Evolutionary conservation across 371 early-diverging fungal genomes (phyloP), one percentile per base, ranked within the genome.

Genomic region (Syncephalastrum contaminatum): DNA sequence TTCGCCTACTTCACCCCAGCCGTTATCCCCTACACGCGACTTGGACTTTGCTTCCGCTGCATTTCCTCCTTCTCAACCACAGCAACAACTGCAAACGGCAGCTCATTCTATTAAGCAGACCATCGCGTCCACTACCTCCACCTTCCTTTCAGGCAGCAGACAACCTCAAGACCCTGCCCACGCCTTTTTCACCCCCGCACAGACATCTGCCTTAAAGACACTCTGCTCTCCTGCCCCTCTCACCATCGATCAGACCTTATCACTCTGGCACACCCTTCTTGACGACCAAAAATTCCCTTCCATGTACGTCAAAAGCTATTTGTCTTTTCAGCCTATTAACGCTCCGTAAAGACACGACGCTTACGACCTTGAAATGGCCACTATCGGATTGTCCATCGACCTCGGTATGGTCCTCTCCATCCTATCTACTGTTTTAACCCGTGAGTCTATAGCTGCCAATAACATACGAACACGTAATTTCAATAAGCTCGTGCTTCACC

Each of bases 291-390:
- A 81, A 58, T 81, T 74, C 48, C 81, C 81, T 25, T 51, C 72
- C 22, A 64, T 19, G 16, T 47, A 48, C 15, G 21, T 44, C 18
- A 16, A 43, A 16, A 43, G 43, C 19, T 43, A 19, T 43, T 45
- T 46, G n/a, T 16, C 14, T 27, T 48, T 47, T 30, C 43, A 16
- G 22, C 21, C 25, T 18, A 49, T 27, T 48, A 8, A 18, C n/a
- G 24, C 48, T 13, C 14, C 30, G 41, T 44, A 19, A 63, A 88
- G 89, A 40, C 87, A 89, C 60, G 86, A 86, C 67, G 84, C 86
- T 18, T 86, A 81, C 66, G 90, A 88, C 57, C 62, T 89, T 46
- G 90, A 89, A 52, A 86, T 86, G 83, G 82, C 80, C 14, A 81
- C 85, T 15, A 73, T 85, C 14, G 77, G 80, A 43, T 60, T 84